A percentile compares a stretch with the other conserved stretches of the same genome.
Evolutionary conservation across 2,329 filamentous ascomycete species (phyloP).

Genomic region (Xylaria sp.): DNA sequence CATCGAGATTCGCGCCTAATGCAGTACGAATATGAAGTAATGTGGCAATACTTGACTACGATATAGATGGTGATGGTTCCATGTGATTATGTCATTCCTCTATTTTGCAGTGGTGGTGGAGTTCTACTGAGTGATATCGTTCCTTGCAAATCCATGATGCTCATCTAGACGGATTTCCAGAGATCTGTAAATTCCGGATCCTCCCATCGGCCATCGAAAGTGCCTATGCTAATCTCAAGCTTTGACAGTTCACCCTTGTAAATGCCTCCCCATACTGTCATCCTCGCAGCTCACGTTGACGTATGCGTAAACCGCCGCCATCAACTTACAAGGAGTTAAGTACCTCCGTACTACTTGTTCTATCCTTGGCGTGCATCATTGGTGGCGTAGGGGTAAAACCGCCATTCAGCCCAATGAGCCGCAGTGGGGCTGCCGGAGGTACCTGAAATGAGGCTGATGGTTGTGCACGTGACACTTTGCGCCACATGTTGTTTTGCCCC

Average conservation of each 20-base stretch:
- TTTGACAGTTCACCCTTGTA: not conserved
- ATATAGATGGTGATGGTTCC: not conserved
- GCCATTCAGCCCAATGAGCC: not conserved
- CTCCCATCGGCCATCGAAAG: not conserved
- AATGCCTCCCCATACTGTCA: not conserved
- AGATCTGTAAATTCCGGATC: not conserved
- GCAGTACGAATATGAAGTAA: slow-evolving; percentile 1
- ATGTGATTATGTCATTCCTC: not conserved
- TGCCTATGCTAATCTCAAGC: not conserved
- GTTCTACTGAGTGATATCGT: not conserved
- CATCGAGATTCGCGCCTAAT: slow-evolving; percentile 8
- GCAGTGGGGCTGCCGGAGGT: not conserved
- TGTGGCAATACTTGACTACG: not conserved
- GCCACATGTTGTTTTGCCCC: slow-evolving; percentile 2
- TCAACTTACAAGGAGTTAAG: not conserved
- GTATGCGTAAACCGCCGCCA: not conserved
- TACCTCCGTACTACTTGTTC: not conserved
- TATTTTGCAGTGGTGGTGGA: not conserved
- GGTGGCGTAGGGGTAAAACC: not conserved
- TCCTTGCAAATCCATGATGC: not conserved
- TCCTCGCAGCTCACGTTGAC: not conserved
- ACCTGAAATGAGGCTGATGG: slow-evolving; percentile 2
- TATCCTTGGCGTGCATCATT: slow-evolving; percentile 6
- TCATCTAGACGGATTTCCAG: not conserved
- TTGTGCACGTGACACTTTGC: not conserved